Conservation (phyloP, 495 filamentous ascomycete species). For the Neurospora pannonica region DNA sequence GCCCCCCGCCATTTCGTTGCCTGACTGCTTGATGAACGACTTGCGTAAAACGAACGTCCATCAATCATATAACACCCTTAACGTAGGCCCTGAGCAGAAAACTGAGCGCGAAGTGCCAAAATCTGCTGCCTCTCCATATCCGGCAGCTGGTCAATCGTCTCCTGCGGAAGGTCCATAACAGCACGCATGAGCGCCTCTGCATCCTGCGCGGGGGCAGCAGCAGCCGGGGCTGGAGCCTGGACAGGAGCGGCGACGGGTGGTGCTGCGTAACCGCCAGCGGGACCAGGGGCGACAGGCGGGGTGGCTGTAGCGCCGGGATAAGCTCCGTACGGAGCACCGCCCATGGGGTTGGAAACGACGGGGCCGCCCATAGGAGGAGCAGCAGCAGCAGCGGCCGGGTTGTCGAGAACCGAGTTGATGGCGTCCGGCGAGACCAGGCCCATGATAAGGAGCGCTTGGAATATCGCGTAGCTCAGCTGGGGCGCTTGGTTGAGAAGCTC, state of each 20-base stretch:
- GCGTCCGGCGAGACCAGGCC: slow-evolving; percentile 67
- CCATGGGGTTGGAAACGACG: slow-evolving; percentile 12
- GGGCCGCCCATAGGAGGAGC: slow-evolving; percentile 12
- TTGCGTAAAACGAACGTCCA: no score
- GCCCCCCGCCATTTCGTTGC: background rate
- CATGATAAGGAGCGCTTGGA: slow-evolving; percentile 89
- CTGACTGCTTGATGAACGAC: background rate
- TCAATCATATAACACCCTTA: background rate
- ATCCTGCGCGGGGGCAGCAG: slow-evolving; percentile 39
- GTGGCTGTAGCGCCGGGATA: slow-evolving; percentile 50
- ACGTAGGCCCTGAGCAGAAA: slow-evolving; percentile 6
- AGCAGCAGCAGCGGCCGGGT: slow-evolving; percentile 11
- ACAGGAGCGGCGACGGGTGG: slow-evolving; percentile 22
- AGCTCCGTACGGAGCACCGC: slow-evolving; percentile 12
- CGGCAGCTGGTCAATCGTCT: slow-evolving; percentile 64
- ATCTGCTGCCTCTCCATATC: slow-evolving; percentile 67
- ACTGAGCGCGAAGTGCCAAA: slow-evolving; percentile 46
- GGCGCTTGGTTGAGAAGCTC: slow-evolving; percentile 84
- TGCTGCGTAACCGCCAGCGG: slow-evolving; percentile 24
- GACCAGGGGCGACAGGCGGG: slow-evolving; percentile 37
- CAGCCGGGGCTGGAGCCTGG: slow-evolving; percentile 17
- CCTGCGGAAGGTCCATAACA: slow-evolving; percentile 65
- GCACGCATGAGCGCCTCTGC: slow-evolving; percentile 63
- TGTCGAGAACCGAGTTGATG: slow-evolving; percentile 40
- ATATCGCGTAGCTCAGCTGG: slow-evolving; percentile 90